Conservation (phyloP, 768 basidiomycete species). For the Collybiopsis confluens region DNA sequence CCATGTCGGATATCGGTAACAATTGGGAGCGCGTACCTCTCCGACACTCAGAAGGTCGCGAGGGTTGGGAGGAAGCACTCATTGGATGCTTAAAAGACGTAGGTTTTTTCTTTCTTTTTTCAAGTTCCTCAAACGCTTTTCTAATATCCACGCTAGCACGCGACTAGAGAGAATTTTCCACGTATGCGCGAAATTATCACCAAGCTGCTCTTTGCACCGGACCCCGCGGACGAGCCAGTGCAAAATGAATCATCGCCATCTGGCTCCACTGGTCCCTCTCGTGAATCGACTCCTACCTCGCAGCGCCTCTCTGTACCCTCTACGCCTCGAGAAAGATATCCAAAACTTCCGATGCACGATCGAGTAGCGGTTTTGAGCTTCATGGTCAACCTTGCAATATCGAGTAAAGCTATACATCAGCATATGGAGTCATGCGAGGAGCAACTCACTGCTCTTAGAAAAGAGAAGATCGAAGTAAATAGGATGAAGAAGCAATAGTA, state of each 20-base stretch:
- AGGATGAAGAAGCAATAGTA: conserved; percentile 84
- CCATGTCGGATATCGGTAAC: conserved; percentile 79
- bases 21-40: conserved; percentile 82
- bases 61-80: conserved; percentile 90
- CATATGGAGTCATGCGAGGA: conserved; percentile 91
- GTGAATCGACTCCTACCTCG: conserved; percentile 24
- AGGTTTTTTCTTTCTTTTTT: conserved; percentile 28
- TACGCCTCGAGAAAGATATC: conserved; percentile 66
- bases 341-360: conserved; percentile 66
- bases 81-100: conserved; percentile 89
- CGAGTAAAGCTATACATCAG: conserved; percentile 81
- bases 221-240: conserved; percentile 21
- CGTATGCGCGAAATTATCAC: conserved; percentile 68
- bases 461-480: conserved; percentile 95
- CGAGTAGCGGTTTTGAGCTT: conserved; percentile 85
- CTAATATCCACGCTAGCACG: conserved; percentile 51
- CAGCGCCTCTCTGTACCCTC: conserved; percentile 36
- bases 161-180: conserved; percentile 68
- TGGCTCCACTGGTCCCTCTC: conserved; percentile 42
- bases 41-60: conserved; percentile 66
- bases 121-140: too few species aligned
- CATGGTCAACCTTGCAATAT: conserved; percentile 85
- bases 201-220: conserved; percentile 67
- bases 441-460: conserved; percentile 85
- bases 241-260: conserved; percentile 42